Evolutionary conservation across 1,139 yeast species (phyloP).

Genomic region (Lodderomyces parapsilosis): DNA sequence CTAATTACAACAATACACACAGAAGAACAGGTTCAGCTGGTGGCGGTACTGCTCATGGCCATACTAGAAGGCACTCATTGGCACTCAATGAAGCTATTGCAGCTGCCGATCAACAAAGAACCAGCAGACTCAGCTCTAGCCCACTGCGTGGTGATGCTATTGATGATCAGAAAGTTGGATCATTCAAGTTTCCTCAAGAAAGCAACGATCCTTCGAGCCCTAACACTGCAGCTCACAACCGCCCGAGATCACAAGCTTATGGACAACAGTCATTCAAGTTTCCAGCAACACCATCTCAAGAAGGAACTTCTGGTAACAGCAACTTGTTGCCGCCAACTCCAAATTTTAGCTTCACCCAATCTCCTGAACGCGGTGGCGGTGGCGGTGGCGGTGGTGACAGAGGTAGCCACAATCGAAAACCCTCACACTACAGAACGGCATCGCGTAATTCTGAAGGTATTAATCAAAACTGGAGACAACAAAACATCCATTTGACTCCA

Average conservation of each 20-base stretch:
- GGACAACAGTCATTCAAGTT: slow-evolving; percentile 48
- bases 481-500: slow-evolving; percentile 20
- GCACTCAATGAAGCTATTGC: slow-evolving; percentile 94
- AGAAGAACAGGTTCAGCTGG: slow-evolving; percentile 37
- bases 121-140: slow-evolving; percentile 36
- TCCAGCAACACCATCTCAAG: slow-evolving; percentile 21
- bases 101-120: slow-evolving; percentile 85
- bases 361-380: slow-evolving; percentile 36
- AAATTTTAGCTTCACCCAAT: slow-evolving; percentile 36
- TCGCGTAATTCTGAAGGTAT: slow-evolving; percentile 48
- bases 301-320: slow-evolving; percentile 6
- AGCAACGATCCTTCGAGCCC: slow-evolving; percentile 19
- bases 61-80: slow-evolving; percentile 85
- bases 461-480: slow-evolving; percentile 66
- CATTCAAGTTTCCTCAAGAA: slow-evolving; percentile 36
- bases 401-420: slow-evolving; percentile 33
- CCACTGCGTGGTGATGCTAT: slow-evolving; percentile 22
- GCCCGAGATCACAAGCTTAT: slow-evolving; percentile 42
- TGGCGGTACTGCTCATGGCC: slow-evolving; percentile 49
- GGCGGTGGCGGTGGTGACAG: slow-evolving; percentile 20
- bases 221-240: slow-evolving; percentile 23
- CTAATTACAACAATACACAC: slow-evolving; percentile 21
- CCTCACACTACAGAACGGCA: slow-evolving; percentile 55
- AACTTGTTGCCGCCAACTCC: slow-evolving; percentile 48
- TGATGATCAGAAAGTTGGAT: slow-evolving; percentile 22